Percentiles rank a stretch among this genome's conserved stretches.
phyloP scores from a whole-genome alignment of 495 filamentous ascomycete genomes.

The Talaromyces proteolyticus region DNA sequence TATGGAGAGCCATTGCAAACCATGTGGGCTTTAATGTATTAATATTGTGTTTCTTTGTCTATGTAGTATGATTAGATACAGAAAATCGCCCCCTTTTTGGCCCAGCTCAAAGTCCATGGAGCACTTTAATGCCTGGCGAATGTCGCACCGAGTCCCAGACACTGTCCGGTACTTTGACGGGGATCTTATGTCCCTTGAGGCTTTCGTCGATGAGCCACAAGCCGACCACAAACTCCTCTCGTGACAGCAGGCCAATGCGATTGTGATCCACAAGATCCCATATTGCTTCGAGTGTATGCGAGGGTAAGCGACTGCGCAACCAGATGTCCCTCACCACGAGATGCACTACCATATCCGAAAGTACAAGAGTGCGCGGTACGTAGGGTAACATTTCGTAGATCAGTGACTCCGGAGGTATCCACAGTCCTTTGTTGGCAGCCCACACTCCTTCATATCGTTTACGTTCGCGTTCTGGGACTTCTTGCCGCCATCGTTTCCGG shows the following conservation, averaged over 20 bases:
- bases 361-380: conserved; percentile 1
- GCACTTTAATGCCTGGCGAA: conserved; percentile 19
- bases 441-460: conserved; percentile 96
- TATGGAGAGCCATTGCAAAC: too few relatives aligned
- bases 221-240: conserved; percentile 89
- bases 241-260: conserved; percentile 52
- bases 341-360: conserved; percentile 59
- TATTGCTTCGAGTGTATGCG: conserved; percentile 65
- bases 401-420: conserved; percentile 22
- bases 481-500: conserved; percentile 75
- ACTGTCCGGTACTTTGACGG: conserved; percentile 67
- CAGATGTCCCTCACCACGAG: conserved; percentile 84
- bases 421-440: conserved; percentile 84
- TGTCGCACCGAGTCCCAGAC: conserved; percentile 82
- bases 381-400: conserved; percentile 1
- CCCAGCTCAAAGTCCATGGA: not conserved
- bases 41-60: too few relatives aligned
- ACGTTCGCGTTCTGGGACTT: conserved; percentile 69
- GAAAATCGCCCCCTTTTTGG: not conserved
- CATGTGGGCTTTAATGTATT: too few relatives aligned
- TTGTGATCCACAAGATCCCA: conserved; percentile 78
- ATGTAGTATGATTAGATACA: not conserved
- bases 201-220: conserved; percentile 93
- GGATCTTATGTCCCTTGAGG: conserved; percentile 83
- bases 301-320: conserved; percentile 65